Evolutionary conservation across 208 protist genomes (phyloP).

Genomic region (Leishmania gerbilli): DNA sequence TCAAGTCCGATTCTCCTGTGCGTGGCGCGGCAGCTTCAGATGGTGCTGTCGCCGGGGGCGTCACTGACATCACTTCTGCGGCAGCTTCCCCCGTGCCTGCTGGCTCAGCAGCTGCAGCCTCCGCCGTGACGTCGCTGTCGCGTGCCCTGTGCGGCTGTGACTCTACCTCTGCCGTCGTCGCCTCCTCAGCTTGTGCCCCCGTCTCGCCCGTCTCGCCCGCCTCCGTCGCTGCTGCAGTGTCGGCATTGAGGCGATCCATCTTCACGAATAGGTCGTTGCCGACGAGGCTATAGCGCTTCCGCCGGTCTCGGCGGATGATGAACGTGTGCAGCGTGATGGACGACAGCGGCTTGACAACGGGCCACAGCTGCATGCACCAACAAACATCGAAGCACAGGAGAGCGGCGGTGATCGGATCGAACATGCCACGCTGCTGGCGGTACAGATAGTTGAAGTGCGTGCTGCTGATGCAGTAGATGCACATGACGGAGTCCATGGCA

Average conservation of each 20-base stretch:
- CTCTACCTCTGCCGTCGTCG: too few species aligned
- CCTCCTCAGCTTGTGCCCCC: neutral
- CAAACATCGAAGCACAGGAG: constrained; percentile 26
- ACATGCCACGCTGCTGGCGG: constrained; percentile 18
- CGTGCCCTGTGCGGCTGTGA: too few species aligned
- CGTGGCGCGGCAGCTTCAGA: neutral
- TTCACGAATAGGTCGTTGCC: constrained; percentile 19
- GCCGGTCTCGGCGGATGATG: constrained; percentile 28
- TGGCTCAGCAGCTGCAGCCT: too few species aligned
- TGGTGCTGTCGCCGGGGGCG: too few species aligned
- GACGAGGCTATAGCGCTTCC: constrained; percentile 27
- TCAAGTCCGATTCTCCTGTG: neutral
- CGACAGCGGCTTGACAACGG: constrained; percentile 12
- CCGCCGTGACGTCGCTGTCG: too few species aligned
- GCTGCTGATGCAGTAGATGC: constrained; percentile 30
- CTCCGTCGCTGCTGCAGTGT: neutral
- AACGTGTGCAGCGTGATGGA: constrained; percentile 26
- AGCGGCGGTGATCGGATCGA: constrained; percentile 21
- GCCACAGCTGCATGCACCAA: constrained; percentile 3
- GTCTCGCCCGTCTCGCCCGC: neutral
- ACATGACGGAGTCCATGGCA: constrained; percentile 27
- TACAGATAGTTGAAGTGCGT: constrained; percentile 32
- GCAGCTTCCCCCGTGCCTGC: neutral
- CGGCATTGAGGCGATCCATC: neutral
- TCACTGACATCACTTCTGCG: too few species aligned